Percentiles rank a stretch among this genome's conserved stretches.
Evolutionary conservation across 495 filamentous ascomycete genomes (phyloP).

Genomic region (Aspergillus bertholletiae): DNA sequence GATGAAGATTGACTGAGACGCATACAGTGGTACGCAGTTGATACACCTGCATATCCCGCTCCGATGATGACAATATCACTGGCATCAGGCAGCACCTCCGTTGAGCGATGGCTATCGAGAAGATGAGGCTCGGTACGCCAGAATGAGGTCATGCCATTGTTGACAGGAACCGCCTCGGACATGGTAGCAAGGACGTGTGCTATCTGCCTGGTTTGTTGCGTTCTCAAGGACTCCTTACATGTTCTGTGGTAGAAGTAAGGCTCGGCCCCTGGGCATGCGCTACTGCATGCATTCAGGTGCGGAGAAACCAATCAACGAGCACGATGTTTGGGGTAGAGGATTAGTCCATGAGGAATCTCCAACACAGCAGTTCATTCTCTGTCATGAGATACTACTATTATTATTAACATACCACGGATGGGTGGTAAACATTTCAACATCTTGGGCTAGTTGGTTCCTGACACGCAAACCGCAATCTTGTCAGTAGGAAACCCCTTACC

Average conservation of each 20-base stretch:
- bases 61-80: constrained; percentile 70
- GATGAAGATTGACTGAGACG: constrained; percentile 31
- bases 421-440: not conserved
- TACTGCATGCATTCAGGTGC: not conserved
- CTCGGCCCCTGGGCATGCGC: too few species aligned
- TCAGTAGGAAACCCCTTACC: too few species aligned
- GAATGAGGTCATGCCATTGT: constrained; percentile 63
- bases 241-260: too few species aligned
- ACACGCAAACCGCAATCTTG: too few species aligned
- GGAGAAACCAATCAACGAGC: not conserved
- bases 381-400: too few species aligned
- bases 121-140: constrained; percentile 62
- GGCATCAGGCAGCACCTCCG: constrained; percentile 54
- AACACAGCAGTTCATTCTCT: not conserved
- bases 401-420: not conserved
- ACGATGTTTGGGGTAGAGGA: not conserved
- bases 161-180: constrained; percentile 21
- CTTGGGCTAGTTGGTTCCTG: not conserved
- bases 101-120: constrained; percentile 59
- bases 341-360: not conserved
- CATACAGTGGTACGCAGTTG: constrained; percentile 59
- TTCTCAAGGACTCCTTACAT: too few species aligned
- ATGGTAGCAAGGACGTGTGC: not conserved
- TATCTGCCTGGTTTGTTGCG: not conserved
- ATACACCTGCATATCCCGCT: constrained; percentile 67